Base-by-base conservation (phyloP, 768 basidiomycete species). In the Hysterangium stoloniferum region DNA sequence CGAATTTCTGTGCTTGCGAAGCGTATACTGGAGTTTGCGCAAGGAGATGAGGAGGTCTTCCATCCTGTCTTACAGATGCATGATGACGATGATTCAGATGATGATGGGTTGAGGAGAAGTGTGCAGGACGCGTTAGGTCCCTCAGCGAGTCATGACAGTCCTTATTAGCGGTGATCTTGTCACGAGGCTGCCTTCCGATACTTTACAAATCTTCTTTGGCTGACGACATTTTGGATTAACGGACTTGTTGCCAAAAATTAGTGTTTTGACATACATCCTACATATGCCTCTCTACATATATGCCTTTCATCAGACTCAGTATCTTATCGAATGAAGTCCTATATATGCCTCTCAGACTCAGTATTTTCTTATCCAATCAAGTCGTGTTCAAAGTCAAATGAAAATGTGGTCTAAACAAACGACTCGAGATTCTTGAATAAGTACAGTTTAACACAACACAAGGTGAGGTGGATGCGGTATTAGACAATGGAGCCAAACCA, bases 1-100 rank as follows among this genome's bases (percentile, higher is more conserved):
- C 95, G 97, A 70, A 97, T 98, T 56, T 84, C 89, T 55, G 70
- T 84, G 24, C 77, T 98, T 37, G 83, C 86, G 6, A 74, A 84
- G 38, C 78, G 90, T 56, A 96, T 96, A 45, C 67, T 94, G 48
- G 91, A 94, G 58, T 79, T 92, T 58, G 82, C 91, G 15, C 90
- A 95, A 35, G 79, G 79, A 24, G 86, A 86, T 42, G 41, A 34
- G 20, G 53, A 45, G 7, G 47, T 75, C 81, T 5, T 78, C 77
- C 36, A 85, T 83, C 59, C 72, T 76, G 22, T 67, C 24, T 29
- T 19, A 34, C 20, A 61, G 68, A 45, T 62, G 66, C 72, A 77
- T 47, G 83, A 85, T n/a, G 83, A 86, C 50, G 86, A 89, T 53
- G 86, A 47, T 12, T 48, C 57, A 20, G 45, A 56, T 28, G 59